Evolutionary conservation across 805 yeast genomes (phyloP).

Genomic region (Candida montana): DNA sequence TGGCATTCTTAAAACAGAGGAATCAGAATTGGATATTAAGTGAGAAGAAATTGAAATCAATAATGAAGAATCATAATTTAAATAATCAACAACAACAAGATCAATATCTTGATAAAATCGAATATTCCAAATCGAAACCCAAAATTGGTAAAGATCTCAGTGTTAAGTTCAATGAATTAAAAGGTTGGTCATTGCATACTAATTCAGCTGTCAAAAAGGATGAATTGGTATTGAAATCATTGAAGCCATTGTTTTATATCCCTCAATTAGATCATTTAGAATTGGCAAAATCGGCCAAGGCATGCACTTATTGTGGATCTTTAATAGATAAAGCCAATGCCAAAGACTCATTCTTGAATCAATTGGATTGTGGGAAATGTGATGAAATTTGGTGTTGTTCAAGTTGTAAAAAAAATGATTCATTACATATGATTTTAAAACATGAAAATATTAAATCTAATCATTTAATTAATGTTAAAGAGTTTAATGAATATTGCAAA

Average conservation of each 20-base stretch:
- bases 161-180: slow-evolving; percentile 42
- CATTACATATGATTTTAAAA: slow-evolving; percentile 49
- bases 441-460: slow-evolving; percentile 42
- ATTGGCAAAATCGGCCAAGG: slow-evolving; percentile 54
- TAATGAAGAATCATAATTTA: slow-evolving; percentile 54
- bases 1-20: slow-evolving; percentile 40
- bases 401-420: slow-evolving; percentile 50
- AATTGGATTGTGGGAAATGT: slow-evolving; percentile 64
- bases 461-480: slow-evolving; percentile 30
- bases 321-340: slow-evolving; percentile 13
- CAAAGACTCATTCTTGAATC: slow-evolving; percentile 27
- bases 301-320: slow-evolving; percentile 68
- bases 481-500: slow-evolving; percentile 39
- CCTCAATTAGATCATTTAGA: slow-evolving; percentile 65
- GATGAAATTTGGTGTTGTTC: slow-evolving; percentile 66
- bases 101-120: slow-evolving; percentile 49
- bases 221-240: slow-evolving; percentile 56
- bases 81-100: slow-evolving; percentile 37
- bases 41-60: slow-evolving; percentile 48
- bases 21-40: slow-evolving; percentile 62
- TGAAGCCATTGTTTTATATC: slow-evolving; percentile 48
- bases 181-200: slow-evolving; percentile 62
- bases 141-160: slow-evolving; percentile 39
- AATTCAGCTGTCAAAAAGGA: slow-evolving; percentile 42
- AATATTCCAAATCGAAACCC: slow-evolving; percentile 28